phyloP scores from a whole-genome alignment of 305 asterid genomes.

The Ruellia speciosa region DNA sequence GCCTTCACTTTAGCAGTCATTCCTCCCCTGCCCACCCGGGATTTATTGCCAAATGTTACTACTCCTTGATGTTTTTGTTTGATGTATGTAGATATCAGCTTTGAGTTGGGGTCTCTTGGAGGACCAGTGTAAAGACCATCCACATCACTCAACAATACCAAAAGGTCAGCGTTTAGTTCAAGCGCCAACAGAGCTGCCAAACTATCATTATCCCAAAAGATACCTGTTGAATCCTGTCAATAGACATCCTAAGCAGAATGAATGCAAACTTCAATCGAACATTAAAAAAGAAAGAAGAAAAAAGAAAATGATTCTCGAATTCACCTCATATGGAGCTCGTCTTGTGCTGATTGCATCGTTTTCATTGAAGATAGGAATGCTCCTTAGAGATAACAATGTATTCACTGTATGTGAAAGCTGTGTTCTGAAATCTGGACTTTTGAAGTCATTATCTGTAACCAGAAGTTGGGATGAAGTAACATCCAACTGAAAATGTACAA shows the following conservation, averaged over 20 bases:
- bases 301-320: background rate
- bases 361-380: slow-evolving; percentile 90
- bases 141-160: slow-evolving; percentile 89
- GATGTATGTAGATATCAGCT: slow-evolving; percentile 73
- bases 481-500: slow-evolving; percentile 50
- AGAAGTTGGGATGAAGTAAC: slow-evolving; percentile 89
- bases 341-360: slow-evolving; percentile 97
- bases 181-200: slow-evolving; percentile 86
- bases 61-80: slow-evolving; percentile 68
- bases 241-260: slow-evolving; percentile 20
- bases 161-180: slow-evolving; percentile 95
- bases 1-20: slow-evolving; percentile 99
- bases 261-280: slow-evolving; percentile 7
- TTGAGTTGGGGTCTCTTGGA: slow-evolving; percentile 79
- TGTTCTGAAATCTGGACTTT: slow-evolving; percentile 70
- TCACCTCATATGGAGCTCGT: slow-evolving; percentile 92
- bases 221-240: slow-evolving; percentile 85
- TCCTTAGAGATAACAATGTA: slow-evolving; percentile 57
- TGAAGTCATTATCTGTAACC: slow-evolving; percentile 84
- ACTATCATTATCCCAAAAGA: slow-evolving; percentile 99
- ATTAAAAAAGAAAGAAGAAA: background rate
- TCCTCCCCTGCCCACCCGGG: slow-evolving; percentile 98
- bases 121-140: slow-evolving; percentile 98
- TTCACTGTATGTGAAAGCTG: slow-evolving; percentile 84
- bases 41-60: slow-evolving; percentile 94